Evolutionary conservation across 331 rosid genomes (phyloP), one percentile per base, ranked within the genome.

Genomic region (Ulmus americana): DNA sequence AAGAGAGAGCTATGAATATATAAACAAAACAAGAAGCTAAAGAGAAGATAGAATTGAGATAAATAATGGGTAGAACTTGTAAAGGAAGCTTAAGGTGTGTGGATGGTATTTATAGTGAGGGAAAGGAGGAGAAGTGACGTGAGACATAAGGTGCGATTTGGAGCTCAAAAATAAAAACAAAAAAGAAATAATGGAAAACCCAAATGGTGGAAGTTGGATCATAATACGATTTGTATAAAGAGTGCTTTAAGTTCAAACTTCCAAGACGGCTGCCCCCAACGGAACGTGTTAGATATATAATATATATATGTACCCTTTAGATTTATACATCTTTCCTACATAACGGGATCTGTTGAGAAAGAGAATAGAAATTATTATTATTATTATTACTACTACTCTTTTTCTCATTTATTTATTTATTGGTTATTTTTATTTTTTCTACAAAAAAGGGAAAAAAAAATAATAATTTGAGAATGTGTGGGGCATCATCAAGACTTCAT

Each of bases 401-500:
- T 50, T 50, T 8, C 6, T n/a, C 18, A 10, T 12, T 14, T 7
- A 39, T 39, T 41, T 41, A 10, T 28, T 47, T 8, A 1, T 15
- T 2, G 10, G 11, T 39, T 16, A 7, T 10, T 35, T 22, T 8
- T 35, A n/a, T 14, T 6, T 58, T 22, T 39, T 39, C 35, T 2
- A 28, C 12, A 35, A 43, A 40, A 18, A 20, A 58, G 41, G 35
- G 8, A 38, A 0, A 28, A 39, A 28, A 28, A 28, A 20, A 20
- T 20, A 20, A 20, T 20, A 11, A 41, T 13, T 0, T 18, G 11
- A 55, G 16, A 35, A 60, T 68, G 45, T 22, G 69, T 74, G 81
- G 77, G 80, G 69, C 83, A 88, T 86, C 80, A 88, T 79, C 88
- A 85, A 28, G 74, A 91, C 95, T 80, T 91, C 97, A 92, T 83